These are phyloP conservation scores for Neofusicoccum parvum DNA, from an alignment of 2,329 filamentous ascomycete genomes.

Conservation along the genomic window DNA sequence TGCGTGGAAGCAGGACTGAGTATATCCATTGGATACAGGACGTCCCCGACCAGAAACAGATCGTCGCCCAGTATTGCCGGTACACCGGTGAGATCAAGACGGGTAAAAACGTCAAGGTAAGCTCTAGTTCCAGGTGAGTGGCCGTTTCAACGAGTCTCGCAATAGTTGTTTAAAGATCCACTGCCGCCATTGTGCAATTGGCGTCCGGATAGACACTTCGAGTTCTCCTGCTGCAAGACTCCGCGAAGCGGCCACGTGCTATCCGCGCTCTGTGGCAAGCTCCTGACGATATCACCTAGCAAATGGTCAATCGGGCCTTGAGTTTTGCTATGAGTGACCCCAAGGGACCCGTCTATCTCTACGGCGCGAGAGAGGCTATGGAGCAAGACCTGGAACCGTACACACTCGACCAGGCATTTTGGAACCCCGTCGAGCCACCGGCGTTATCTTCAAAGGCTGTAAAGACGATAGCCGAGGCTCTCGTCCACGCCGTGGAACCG, in stretches of 20 bases:
- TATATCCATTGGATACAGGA: constrained; percentile 89
- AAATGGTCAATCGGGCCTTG: constrained; percentile 82
- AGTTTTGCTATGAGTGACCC: constrained; percentile 80
- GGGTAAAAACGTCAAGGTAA: constrained; percentile 73
- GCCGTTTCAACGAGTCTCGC: too few species aligned
- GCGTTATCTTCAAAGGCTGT: constrained; percentile 60
- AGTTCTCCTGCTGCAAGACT: too few species aligned
- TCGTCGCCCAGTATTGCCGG: constrained; percentile 81
- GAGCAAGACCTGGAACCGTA: constrained; percentile 70
- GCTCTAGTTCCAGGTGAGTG: neutral
- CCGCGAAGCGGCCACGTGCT: neutral
- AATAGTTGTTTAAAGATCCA: too few species aligned
- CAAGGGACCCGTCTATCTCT: constrained; percentile 77
- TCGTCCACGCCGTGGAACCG: constrained; percentile 66
- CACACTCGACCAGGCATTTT: constrained; percentile 65
- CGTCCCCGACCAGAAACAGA: constrained; percentile 78
- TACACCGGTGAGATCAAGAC: constrained; percentile 83
- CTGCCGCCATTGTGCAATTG: too few species aligned
- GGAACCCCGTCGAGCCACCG: constrained; percentile 70
- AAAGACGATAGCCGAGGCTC: constrained; percentile 61
- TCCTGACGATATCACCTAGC: constrained; percentile 38
- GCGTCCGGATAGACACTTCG: too few species aligned
- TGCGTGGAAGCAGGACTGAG: constrained; percentile 71
- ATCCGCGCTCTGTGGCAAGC: neutral
- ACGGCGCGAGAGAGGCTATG: constrained; percentile 78